Evolutionary conservation across 805 yeast species (phyloP), one percentile per base, ranked within the genome.

Genomic region (Cyberlindnera americana): DNA sequence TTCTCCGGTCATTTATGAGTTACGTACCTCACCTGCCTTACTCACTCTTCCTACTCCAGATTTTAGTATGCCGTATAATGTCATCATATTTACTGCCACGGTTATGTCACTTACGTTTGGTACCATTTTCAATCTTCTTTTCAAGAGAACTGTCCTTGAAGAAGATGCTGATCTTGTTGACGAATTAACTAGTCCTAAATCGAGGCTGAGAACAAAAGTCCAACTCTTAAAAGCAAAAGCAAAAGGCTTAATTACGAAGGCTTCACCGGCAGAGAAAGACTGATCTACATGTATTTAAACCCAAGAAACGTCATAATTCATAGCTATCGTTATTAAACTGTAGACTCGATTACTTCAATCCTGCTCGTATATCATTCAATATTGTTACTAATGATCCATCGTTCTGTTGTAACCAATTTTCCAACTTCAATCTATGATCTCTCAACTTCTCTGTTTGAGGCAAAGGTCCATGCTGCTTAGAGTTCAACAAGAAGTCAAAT

Each of bases 51-150:
- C 99, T 3, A 93, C 98, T 0, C 99, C 99, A 0, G 99, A 93
- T 65, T 93, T 93, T 64, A 85, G 95, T 47, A 93, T 93, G 99
- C 99, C 99, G 1, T 93, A 93, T 60, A 93, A 93, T 54, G 99
- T 93, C 29, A 91, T 93, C 45, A 93, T 93, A 33, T 69, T 93
- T 46, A 86, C 98, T 0, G 86, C 95, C 7, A 93, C 99, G 0
- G 83, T 89, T 6, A 83, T 93, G 87, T 88, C 98, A 1, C 66
- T 93, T 42, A 81, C 91, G 0, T 91, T 90, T 65, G 98, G 98
- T 8, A 78, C 91, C 0, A 56, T 90, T 2, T 89, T 81, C 66
- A 90, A 91, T 54, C 65, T 89, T 38, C 57, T 93, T 32, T 78
- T 81, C 7, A 86, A 89, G 54, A 71, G 78, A 53, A 75, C 85